Evolutionary conservation across 345 rosid species (phyloP).

Genomic region (Erucastrum elatum): DNA sequence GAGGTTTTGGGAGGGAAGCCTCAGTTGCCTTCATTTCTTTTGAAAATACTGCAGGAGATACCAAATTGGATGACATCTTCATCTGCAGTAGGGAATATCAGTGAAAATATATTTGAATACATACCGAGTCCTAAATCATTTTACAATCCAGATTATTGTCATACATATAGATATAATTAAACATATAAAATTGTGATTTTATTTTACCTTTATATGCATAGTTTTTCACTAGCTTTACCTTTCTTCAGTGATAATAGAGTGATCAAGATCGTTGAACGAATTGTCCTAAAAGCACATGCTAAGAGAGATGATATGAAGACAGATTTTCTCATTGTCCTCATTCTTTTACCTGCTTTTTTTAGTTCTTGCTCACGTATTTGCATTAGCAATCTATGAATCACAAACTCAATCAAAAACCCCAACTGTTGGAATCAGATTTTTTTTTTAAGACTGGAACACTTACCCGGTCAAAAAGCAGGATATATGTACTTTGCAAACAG

Average conservation of each 20-base stretch:
- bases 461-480: slow-evolving; percentile 93
- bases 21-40: not conserved
- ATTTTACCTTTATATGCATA: not conserved
- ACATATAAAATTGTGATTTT: not conserved
- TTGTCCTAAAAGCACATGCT: not conserved
- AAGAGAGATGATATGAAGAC: not conserved
- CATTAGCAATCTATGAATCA: slow-evolving; percentile 71
- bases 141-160: not conserved
- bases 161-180: too few relatives aligned
- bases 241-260: not conserved
- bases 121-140: not conserved
- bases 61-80: not conserved
- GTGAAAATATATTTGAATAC: not conserved
- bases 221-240: not conserved
- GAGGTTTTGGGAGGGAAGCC: not conserved
- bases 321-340: not conserved
- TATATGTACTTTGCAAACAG: slow-evolving; percentile 88
- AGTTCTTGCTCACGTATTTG: not conserved
- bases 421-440: not conserved
- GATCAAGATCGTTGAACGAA: not conserved
- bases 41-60: not conserved
- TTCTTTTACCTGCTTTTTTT: not conserved
- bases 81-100: not conserved
- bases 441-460: not conserved
- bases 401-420: slow-evolving; percentile 7